Evolutionary conservation across 345 rosid genomes (phyloP).

Genomic region (Eucalyptus globulus): DNA sequence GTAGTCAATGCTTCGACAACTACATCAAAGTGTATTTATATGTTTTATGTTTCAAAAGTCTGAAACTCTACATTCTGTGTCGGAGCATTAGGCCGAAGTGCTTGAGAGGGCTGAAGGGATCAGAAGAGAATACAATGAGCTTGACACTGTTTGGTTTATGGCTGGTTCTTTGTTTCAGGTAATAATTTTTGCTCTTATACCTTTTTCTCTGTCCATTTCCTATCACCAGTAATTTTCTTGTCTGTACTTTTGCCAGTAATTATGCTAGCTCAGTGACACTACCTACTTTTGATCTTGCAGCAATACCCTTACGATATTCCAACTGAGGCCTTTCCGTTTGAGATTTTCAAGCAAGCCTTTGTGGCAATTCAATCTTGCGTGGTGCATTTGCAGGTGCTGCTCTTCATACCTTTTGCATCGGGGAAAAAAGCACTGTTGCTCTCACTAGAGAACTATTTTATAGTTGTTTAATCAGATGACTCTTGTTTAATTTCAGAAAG

Average conservation of each 20-base stretch:
- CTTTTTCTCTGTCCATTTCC: not conserved
- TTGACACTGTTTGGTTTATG: conserved; percentile 99
- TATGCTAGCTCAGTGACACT: not conserved
- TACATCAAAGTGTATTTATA: not conserved
- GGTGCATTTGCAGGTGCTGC: conserved; percentile 80
- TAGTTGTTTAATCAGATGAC: not conserved
- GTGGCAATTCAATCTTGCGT: conserved; percentile 97
- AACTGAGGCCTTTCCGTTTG: conserved; percentile 87
- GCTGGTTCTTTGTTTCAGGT: conserved; percentile 99
- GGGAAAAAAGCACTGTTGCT: not conserved
- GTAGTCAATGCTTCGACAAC: not conserved
- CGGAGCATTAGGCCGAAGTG: conserved; percentile 61
- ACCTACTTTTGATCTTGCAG: conserved; percentile 31
- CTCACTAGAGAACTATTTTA: not conserved
- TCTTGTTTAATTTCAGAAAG: conserved; percentile 54
- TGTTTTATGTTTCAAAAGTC: not conserved
- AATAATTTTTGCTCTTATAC: not conserved
- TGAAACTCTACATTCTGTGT: conserved; percentile 1
- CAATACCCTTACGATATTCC: conserved; percentile 98
- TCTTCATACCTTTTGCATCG: not conserved
- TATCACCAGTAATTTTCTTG: not conserved
- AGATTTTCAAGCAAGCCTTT: conserved; percentile 94
- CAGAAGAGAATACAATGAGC: conserved; percentile 87
- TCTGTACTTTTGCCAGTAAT: not conserved
- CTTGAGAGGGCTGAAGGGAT: conserved; percentile 85